Base-by-base conservation (phyloP, 768 basidiomycete species). In the Leccinum disarticulatum region DNA sequence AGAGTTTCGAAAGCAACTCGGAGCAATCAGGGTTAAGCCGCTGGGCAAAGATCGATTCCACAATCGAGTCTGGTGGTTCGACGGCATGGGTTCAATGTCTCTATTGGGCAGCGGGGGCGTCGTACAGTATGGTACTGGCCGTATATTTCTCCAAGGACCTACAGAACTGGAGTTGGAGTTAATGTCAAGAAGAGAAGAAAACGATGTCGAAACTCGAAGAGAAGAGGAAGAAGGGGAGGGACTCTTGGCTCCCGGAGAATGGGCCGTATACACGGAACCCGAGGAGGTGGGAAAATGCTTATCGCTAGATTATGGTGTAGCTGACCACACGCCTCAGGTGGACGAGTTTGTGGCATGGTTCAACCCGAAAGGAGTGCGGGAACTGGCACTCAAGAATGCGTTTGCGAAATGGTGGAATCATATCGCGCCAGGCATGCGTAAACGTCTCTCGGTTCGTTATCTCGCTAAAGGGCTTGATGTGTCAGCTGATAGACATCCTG, bases 21-120 rank as follows among this genome's bases (percentile, higher is more conserved):
- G 93, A 57, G 86, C 88, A 6, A 83, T 95, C 52, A 83, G 97
- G 55, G 87, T 92, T 22, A 90, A 93, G 68, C 93, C 95, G 2
- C 68, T 98, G 54, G 97, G 97, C 14, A 83, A 84, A 62, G 97
- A 99, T 71, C 83, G 97, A 55, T 99, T 98, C 75, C 90, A 91
- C 69, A 96, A 97, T 71, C 86, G 92, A 33, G 80, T 97, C 60
- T 99, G 96, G 96, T 99, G 96, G 96, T 93, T 98, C 70, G 96
- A 99, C 74, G 96, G 96, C 10, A 84, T 95, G 81, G 96, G 96
- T 7, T 87, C 88, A 6, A 88, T 87, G 51, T 87, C 88, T 49
- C 75, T 96, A 55, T 79, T 93, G 58, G 88, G 87, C 43, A 87
- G 85, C 63, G 91, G 91, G 15, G 91, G 90, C 4, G 83, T 86